These are phyloP conservation scores for Ampelocalamus luodianensis DNA, from an alignment of 176 grass and related monocot species.

Conservation along the genomic window DNA sequence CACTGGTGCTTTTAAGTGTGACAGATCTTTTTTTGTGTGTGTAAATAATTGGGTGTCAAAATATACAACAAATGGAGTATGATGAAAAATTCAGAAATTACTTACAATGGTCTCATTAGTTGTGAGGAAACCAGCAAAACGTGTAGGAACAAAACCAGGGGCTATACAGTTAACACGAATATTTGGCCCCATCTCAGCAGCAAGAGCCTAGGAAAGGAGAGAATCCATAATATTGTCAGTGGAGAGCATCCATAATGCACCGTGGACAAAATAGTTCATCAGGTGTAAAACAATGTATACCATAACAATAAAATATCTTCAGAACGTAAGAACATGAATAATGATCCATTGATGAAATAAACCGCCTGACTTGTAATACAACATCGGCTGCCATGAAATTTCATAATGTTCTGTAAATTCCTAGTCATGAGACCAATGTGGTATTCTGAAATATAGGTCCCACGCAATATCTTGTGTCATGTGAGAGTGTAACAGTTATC, in stretches of 20 bases:
- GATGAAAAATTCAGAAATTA: slow-evolving; percentile 36
- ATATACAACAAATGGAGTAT: slow-evolving; percentile 1
- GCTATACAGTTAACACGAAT: slow-evolving; percentile 97
- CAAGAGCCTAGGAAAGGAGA: slow-evolving; percentile 69
- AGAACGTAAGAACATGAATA: background rate
- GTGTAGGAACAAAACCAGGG: slow-evolving; percentile 96
- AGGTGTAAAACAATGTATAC: slow-evolving; percentile 1
- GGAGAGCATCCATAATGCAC: slow-evolving; percentile 19
- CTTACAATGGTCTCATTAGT: slow-evolving; percentile 77
- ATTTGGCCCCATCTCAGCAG: slow-evolving; percentile 84
- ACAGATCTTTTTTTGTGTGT: background rate
- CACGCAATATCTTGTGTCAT: background rate
- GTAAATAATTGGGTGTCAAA: background rate
- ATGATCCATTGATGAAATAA: slow-evolving; percentile 5
- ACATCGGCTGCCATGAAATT: background rate
- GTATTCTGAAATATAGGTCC: slow-evolving; percentile 20
- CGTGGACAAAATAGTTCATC: slow-evolving; percentile 1
- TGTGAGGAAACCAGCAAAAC: slow-evolving; percentile 85
- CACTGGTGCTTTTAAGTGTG: background rate
- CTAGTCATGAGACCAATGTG: background rate
- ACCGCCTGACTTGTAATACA: background rate
- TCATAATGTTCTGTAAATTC: background rate
- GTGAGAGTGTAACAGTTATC: background rate
- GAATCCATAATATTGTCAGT: slow-evolving; percentile 9
- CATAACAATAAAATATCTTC: slow-evolving; percentile 25